Evolutionary conservation across 2,329 filamentous ascomycete species (phyloP).

Genomic region (Cladobotryum protrusum): DNA sequence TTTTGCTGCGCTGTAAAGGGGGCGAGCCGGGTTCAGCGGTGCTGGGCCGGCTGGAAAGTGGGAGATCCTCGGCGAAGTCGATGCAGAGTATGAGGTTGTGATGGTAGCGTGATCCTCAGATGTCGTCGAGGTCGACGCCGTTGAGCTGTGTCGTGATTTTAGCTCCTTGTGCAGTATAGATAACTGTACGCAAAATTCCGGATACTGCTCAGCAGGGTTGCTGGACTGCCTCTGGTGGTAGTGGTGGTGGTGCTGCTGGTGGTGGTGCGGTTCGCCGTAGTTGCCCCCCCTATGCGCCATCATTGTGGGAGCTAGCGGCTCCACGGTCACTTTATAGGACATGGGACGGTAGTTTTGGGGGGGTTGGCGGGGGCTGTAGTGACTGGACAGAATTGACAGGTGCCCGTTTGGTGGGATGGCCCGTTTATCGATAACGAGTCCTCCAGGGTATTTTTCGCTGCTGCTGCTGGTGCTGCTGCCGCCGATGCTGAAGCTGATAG

Average conservation of each 20-base stretch:
- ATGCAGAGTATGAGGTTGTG: not conserved
- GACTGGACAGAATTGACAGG: not conserved
- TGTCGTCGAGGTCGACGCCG: not conserved
- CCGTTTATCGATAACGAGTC: not conserved
- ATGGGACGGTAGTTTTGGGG: not conserved
- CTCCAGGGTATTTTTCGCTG: too few relatives aligned
- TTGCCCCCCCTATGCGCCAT: conserved; percentile 1
- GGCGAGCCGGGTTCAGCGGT: not conserved
- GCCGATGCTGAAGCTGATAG: too few relatives aligned
- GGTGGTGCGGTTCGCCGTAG: not conserved
- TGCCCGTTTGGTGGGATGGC: too few relatives aligned
- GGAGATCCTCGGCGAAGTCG: not conserved
- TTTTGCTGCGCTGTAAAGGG: not conserved
- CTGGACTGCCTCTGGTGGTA: conserved; percentile 7
- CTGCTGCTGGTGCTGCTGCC: too few relatives aligned
- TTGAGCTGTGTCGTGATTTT: not conserved
- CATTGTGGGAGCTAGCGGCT: conserved; percentile 10
- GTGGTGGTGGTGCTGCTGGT: not conserved
- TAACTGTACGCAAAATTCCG: conserved; percentile 10
- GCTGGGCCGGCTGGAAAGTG: not conserved
- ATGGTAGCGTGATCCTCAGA: not conserved
- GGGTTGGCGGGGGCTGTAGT: not conserved
- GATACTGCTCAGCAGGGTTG: conserved; percentile 10
- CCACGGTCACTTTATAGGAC: conserved; percentile 7
- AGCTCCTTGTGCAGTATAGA: not conserved